Percentiles rank a stretch among this genome's conserved stretches.
phyloP scores from a whole-genome alignment of 179 eudicot genomes.

The Silene noctiflora region DNA sequence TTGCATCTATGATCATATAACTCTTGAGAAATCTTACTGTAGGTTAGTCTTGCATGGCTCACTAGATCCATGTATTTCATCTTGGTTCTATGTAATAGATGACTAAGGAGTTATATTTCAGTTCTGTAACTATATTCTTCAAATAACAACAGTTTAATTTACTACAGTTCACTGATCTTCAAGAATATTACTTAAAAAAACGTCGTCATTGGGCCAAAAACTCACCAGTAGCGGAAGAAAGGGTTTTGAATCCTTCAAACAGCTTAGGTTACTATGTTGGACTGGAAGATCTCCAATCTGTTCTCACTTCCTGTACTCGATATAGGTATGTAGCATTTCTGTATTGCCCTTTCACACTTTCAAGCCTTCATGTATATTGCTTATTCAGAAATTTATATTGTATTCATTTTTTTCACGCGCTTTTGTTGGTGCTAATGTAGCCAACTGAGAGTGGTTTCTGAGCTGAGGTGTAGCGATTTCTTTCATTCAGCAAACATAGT shows the following conservation, averaged over 20 bases:
- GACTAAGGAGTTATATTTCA: constrained; percentile 2
- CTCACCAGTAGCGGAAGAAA: constrained; percentile 33
- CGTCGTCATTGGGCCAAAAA: constrained; percentile 51
- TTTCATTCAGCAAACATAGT: constrained; percentile 79
- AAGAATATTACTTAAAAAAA: constrained; percentile 83
- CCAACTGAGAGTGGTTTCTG: constrained; percentile 76
- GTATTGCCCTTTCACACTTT: background rate
- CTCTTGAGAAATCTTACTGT: constrained; percentile 3
- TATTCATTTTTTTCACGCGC: background rate
- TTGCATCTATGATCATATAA: background rate
- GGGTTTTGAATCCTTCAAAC: constrained; percentile 29
- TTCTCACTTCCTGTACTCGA: constrained; percentile 65
- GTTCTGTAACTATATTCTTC: background rate
- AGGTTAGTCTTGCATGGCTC: background rate
- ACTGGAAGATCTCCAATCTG: constrained; percentile 74
- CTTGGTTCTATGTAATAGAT: background rate
- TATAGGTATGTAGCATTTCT: constrained; percentile 50
- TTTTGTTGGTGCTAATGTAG: constrained; percentile 32
- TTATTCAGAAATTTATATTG: background rate
- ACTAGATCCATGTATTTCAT: background rate
- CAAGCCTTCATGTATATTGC: background rate
- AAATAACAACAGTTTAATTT: background rate
- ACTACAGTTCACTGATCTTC: constrained; percentile 72
- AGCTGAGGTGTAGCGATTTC: constrained; percentile 76
- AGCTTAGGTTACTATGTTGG: constrained; percentile 60